These are phyloP conservation scores for Datura wrightii DNA, from an alignment of 257 asterid species.

Conservation along the genomic window DNA sequence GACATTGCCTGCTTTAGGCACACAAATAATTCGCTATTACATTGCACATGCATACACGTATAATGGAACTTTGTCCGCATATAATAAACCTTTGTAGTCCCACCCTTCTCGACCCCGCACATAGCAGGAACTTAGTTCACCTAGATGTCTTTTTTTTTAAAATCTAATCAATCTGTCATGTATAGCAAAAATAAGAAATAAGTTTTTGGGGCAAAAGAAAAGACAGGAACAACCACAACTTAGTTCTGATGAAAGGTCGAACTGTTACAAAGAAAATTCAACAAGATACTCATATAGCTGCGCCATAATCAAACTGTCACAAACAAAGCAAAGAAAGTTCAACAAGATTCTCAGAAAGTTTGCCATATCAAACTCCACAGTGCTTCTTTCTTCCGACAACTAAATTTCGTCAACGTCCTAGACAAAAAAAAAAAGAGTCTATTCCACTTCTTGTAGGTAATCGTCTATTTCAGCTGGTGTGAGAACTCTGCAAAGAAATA, in stretches of 20 bases:
- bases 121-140: no score
- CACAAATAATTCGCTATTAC: background rate
- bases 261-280: background rate
- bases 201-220: background rate
- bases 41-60: no score
- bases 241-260: background rate
- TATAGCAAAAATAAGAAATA: background rate
- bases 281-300: background rate
- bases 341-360: background rate
- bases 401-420: background rate
- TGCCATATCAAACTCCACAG: background rate
- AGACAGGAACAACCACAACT: background rate
- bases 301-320: background rate
- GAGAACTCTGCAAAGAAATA: conserved; percentile 68
- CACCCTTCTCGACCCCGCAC: no score
- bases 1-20: background rate
- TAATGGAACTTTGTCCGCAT: no score
- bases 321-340: background rate
- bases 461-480: conserved; percentile 91
- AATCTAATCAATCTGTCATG: background rate
- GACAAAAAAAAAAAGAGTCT: conserved; percentile 30
- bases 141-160: no score
- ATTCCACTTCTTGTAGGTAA: conserved; percentile 93
- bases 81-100: no score
- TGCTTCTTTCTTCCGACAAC: background rate